Conservation (phyloP, 208 protist genomes). For the Leishmania guyanensis region DNA sequence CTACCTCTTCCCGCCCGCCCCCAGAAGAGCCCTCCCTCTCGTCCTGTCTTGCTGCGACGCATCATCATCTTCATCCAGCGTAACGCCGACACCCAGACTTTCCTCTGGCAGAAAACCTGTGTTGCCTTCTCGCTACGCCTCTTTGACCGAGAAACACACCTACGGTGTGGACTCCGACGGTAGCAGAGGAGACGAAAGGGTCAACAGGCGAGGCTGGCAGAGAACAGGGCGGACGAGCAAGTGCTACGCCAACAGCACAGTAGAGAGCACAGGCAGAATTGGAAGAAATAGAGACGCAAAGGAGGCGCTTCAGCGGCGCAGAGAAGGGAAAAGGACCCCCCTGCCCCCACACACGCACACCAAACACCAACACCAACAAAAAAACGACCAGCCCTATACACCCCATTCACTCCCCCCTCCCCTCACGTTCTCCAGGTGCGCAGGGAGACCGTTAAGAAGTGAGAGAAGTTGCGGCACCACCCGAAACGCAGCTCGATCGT, state of each 20-base stretch:
- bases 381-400: no score
- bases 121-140: neutral
- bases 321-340: no score
- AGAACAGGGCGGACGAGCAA: neutral
- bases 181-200: neutral
- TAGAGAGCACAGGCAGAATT: no score
- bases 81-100: neutral
- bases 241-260: neutral
- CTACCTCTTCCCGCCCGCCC: neutral
- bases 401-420: no score
- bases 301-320: no score
- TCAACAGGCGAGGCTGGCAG: neutral
- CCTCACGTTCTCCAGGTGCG: no score
- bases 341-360: no score
- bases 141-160: neutral
- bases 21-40: neutral
- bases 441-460: no score
- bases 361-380: no score
- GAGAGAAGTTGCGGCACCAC: no score
- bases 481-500: no score
- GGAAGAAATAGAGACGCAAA: no score
- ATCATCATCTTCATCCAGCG: neutral
- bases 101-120: neutral
- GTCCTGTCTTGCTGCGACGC: neutral
- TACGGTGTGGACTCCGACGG: neutral